These are phyloP conservation scores for Vanilla planifolia DNA, from an alignment of 106 monocot species.

Conservation along the genomic window DNA sequence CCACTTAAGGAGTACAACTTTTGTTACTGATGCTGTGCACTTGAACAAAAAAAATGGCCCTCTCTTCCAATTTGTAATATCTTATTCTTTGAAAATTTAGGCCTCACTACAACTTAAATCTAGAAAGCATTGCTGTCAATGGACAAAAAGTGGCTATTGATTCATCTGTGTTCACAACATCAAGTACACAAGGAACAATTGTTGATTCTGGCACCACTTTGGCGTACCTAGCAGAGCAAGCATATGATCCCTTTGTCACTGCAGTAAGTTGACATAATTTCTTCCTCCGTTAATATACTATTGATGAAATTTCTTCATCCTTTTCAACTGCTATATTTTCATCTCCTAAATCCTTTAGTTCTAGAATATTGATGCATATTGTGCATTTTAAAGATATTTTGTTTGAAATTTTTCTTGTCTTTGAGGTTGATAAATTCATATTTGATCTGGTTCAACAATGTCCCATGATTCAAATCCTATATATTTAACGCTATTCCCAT, in stretches of 20 bases:
- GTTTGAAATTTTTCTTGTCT: too few species aligned
- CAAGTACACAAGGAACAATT: slow-evolving; percentile 85
- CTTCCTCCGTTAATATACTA: background rate
- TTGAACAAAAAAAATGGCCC: background rate
- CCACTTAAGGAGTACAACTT: too few species aligned
- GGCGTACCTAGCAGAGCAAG: slow-evolving; percentile 78
- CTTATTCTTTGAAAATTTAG: slow-evolving; percentile 36
- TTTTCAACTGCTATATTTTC: background rate
- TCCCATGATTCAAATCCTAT: too few species aligned
- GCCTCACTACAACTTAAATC: slow-evolving; percentile 88
- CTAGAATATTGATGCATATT: too few species aligned
- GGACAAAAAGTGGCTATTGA: slow-evolving; percentile 68
- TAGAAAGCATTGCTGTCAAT: slow-evolving; percentile 84
- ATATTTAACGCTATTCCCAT: too few species aligned
- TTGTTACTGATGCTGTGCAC: background rate
- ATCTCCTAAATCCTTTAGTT: too few species aligned
- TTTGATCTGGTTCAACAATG: too few species aligned
- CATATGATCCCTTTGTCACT: slow-evolving; percentile 90
- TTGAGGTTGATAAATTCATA: too few species aligned
- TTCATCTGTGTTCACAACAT: slow-evolving; percentile 76
- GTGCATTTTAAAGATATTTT: too few species aligned
- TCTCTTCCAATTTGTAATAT: slow-evolving; percentile 7
- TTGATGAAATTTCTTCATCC: background rate
- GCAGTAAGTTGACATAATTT: slow-evolving; percentile 47
- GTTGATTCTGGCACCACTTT: slow-evolving; percentile 98